Evolutionary conservation across 495 filamentous ascomycete species (phyloP).

Genomic region (Penicillium goetzii): DNA sequence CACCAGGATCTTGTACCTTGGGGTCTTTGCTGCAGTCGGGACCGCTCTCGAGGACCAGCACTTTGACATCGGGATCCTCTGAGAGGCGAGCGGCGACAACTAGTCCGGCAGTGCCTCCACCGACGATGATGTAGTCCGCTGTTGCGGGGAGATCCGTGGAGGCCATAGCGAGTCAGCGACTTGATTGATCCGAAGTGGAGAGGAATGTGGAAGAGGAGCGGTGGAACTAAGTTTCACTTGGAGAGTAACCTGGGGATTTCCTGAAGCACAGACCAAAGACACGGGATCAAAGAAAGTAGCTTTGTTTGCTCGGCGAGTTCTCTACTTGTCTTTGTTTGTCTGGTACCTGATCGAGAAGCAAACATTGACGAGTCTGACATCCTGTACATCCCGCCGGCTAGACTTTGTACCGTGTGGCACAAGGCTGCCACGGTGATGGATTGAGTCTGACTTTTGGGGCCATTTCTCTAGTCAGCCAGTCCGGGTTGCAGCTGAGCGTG

Average conservation of each 20-base stretch:
- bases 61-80: slow-evolving; percentile 41
- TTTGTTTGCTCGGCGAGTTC: not conserved
- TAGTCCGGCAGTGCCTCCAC: slow-evolving; percentile 53
- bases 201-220: not conserved
- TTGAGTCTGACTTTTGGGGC: not conserved
- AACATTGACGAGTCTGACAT: not conserved
- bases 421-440: not conserved
- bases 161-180: slow-evolving; percentile 14
- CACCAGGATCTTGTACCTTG: slow-evolving; percentile 44
- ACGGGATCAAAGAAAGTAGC: too few relatives aligned
- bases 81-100: slow-evolving; percentile 54
- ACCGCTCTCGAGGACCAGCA: slow-evolving; percentile 60
- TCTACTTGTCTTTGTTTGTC: not conserved
- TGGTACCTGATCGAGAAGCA: not conserved
- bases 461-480: not conserved
- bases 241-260: not conserved
- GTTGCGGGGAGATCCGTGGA: slow-evolving; percentile 8
- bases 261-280: not conserved
- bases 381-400: not conserved
- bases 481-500: too few relatives aligned
- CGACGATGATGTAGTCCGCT: slow-evolving; percentile 41
- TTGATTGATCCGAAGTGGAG: not conserved
- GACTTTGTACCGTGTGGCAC: not conserved
- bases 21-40: slow-evolving; percentile 47
- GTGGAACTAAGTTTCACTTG: not conserved